Percentiles rank a stretch among this genome's conserved stretches.
These are phyloP conservation scores for Saturnispora bothae DNA, from an alignment of 805 yeast genomes.

Conservation along the genomic window DNA sequence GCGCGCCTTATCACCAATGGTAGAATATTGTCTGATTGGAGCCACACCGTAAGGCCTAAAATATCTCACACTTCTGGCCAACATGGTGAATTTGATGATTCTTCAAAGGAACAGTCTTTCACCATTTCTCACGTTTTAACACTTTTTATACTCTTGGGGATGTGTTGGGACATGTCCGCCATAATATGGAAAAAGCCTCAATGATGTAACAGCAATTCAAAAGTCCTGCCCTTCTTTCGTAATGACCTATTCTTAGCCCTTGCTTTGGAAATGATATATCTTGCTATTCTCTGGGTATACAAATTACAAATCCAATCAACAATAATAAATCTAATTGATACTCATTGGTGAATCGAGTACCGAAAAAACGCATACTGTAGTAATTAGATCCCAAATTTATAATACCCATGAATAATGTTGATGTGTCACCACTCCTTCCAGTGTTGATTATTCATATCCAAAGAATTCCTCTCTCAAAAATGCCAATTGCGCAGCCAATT, in stretches of 20 bases:
- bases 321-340: not conserved
- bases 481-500: constrained; percentile 15
- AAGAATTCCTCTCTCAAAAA: constrained; percentile 11
- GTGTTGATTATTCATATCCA: constrained; percentile 5
- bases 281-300: too few species aligned
- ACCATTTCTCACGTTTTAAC: too few species aligned
- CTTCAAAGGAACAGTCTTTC: too few species aligned
- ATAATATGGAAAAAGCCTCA: too few species aligned
- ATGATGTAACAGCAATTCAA: too few species aligned
- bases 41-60: not conserved
- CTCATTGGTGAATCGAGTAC: not conserved
- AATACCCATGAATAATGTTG: not conserved
- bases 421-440: too few species aligned
- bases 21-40: constrained; percentile 1
- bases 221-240: too few species aligned
- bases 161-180: too few species aligned
- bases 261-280: too few species aligned
- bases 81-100: not conserved
- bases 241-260: too few species aligned
- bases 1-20: constrained; percentile 9
- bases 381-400: not conserved
- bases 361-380: not conserved
- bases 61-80: not conserved
- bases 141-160: too few species aligned
- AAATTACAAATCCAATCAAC: not conserved